phyloP scores from a whole-genome alignment of 1,284 basidiomycete genomes.

The Taiwanofungus camphoratus region DNA sequence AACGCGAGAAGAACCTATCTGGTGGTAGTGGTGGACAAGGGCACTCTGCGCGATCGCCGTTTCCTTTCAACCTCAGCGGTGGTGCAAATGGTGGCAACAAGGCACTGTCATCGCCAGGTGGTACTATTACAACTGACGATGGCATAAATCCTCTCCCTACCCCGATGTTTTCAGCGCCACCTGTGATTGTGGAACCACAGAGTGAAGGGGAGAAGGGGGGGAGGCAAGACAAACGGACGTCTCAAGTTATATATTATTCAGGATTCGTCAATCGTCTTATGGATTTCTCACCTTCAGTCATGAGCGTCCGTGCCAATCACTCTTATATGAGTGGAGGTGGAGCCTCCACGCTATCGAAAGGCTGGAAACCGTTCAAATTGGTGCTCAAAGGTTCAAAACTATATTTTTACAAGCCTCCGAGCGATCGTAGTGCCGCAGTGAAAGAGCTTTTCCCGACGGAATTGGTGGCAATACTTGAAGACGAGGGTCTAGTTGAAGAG shows the following conservation, averaged over 20 bases:
- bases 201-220: conserved; percentile 15
- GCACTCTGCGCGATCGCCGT: conserved; percentile 24
- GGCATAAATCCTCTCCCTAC: conserved; percentile 22
- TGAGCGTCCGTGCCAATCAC: conserved; percentile 29
- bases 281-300: conserved; percentile 37
- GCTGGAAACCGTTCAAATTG: conserved; percentile 80
- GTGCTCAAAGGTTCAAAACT: conserved; percentile 77
- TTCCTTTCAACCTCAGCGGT: conserved; percentile 30
- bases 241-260: conserved; percentile 69
- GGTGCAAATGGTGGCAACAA: conserved; percentile 14
- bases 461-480: conserved; percentile 46
- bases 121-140: conserved; percentile 14
- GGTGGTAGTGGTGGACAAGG: conserved; percentile 16
- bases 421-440: conserved; percentile 55
- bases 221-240: conserved; percentile 45
- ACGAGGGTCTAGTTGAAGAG: conserved; percentile 32
- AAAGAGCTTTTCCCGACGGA: conserved; percentile 69
- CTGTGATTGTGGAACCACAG: conserved; percentile 41
- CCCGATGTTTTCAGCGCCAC: conserved; percentile 44
- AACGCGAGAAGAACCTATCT: conserved; percentile 23
- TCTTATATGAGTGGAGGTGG: conserved; percentile 21
- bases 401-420: conserved; percentile 77
- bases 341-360: conserved; percentile 41
- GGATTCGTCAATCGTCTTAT: conserved; percentile 71
- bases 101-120: conserved; percentile 13